phyloP scores from a whole-genome alignment of 352 stramenopile genomes.

The Globisporangium rhizosaccharum region DNA sequence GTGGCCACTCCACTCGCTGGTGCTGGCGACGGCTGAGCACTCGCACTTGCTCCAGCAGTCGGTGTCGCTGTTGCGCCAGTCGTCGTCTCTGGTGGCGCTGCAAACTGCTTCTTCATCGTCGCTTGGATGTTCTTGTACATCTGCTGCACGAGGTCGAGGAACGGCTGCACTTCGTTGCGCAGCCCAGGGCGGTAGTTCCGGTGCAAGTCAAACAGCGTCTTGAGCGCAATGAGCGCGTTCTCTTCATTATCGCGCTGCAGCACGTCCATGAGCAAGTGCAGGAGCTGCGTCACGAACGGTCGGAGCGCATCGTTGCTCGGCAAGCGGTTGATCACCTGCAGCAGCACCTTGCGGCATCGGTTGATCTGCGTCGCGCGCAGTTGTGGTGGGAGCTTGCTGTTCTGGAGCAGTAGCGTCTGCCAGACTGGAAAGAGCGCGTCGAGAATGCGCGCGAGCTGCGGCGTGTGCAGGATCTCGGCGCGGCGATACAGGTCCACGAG shows the following conservation, averaged over 20 bases:
- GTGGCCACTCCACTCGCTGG: not conserved
- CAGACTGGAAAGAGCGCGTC: slow-evolving; percentile 89
- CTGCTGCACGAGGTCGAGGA: slow-evolving; percentile 84
- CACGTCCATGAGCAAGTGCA: slow-evolving; percentile 92
- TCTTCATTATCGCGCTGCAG: slow-evolving; percentile 96
- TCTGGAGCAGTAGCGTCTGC: slow-evolving; percentile 85
- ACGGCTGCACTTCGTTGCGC: slow-evolving; percentile 88
- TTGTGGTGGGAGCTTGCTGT: slow-evolving; percentile 70
- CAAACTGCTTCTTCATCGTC: slow-evolving; percentile 86
- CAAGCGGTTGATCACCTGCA: slow-evolving; percentile 94
- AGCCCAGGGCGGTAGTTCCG: slow-evolving; percentile 92
- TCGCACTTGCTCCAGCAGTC: not conserved
- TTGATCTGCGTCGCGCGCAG: slow-evolving; percentile 71
- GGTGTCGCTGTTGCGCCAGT: not conserved
- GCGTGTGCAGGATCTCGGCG: slow-evolving; percentile 85
- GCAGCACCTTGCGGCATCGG: slow-evolving; percentile 88
- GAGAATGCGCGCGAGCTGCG: slow-evolving; percentile 88
- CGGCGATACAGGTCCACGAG: slow-evolving; percentile 84
- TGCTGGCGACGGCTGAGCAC: slow-evolving; percentile 7
- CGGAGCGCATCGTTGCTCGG: slow-evolving; percentile 93
- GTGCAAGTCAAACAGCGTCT: slow-evolving; percentile 97
- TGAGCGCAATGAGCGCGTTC: slow-evolving; percentile 92
- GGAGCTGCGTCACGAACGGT: slow-evolving; percentile 90
- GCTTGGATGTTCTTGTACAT: slow-evolving; percentile 88
- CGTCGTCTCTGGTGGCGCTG: slow-evolving; percentile 31